Evolutionary conservation across 257 asterid genomes (phyloP), one percentile per base, ranked within the genome.

Genomic region (Gynochthodes officinalis): DNA sequence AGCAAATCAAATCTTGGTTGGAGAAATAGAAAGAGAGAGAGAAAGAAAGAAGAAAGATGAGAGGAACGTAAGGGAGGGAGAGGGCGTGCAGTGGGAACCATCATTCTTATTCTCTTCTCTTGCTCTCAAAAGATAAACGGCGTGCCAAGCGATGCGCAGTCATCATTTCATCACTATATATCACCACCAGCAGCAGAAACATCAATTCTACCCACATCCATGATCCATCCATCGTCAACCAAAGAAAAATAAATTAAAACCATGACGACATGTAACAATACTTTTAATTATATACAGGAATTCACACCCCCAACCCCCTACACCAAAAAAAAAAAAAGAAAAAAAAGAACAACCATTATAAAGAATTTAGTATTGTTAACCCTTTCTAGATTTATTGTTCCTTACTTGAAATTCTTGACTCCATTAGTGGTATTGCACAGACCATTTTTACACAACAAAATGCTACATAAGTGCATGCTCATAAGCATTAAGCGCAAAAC

Each of bases 71-170:
- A 10, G 48, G 9, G 48, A 52, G 71, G 16, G 5, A 7, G 18
- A 15, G 74, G 58, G 81, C 84, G 81, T 76, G 81, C 84, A 54
- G 43, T 61, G 73, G 70, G 70, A 76, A 80, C 79, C 84, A 80
- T 80, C 81, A 80, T 80, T 80, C 76, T 60, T 73, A 71, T 52
- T 69, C 53, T 54, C 53, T 68, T 58, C 66, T 32, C 15, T 48
- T 61, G 35, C 69, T 66, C 60, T 67, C 61, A 76, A 76, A 69
- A 76, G 71, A 75, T 76, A 68, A 76, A 69, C 46, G 81, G 81
- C 81, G 84, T 80, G 81, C 76, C 73, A 67, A 80, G 60, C 55
- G 59, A 67, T 32, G 60, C 4, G 27, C 76, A 72, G 64, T 80
- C 84, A 72, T 68, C 81, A 72, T 80, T 75, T 73, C 80, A 48